Conservation (phyloP, 306 rosid species). For the Adenanthera pavonina region DNA sequence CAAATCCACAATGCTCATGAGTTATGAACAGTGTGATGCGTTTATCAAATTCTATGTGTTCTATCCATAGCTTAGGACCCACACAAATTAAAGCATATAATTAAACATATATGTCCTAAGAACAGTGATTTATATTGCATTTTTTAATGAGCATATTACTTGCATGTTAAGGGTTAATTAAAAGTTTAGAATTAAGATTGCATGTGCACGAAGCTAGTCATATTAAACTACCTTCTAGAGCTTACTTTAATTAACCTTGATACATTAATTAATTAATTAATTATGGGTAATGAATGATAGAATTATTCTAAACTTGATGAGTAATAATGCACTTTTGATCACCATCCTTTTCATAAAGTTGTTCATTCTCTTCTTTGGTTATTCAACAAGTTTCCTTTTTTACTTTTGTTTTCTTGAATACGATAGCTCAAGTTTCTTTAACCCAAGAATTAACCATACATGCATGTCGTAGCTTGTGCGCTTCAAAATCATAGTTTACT, state of each 20-base stretch:
- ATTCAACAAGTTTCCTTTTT: background rate
- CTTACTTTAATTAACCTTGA: background rate
- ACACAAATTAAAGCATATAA: no score
- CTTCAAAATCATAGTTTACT: background rate
- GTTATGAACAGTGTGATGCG: no score
- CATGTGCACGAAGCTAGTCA: slow-evolving; percentile 28
- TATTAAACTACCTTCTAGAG: background rate
- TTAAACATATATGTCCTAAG: no score
- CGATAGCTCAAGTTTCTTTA: no score
- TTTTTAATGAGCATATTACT: no score
- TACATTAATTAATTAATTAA: background rate
- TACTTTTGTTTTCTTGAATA: no score
- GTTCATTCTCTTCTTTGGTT: slow-evolving; percentile 11
- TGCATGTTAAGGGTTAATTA: slow-evolving; percentile 16
- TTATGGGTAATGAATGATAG: background rate
- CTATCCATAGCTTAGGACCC: no score
- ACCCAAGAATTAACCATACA: slow-evolving; percentile 1
- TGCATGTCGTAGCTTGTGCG: slow-evolving; percentile 8
- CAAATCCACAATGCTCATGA: no score
- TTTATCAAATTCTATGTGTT: no score
- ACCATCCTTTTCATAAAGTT: slow-evolving; percentile 35
- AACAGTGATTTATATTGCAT: background rate
- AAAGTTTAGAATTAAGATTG: background rate
- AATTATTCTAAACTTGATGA: slow-evolving; percentile 37
- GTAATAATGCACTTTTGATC: slow-evolving; percentile 8